phyloP scores from a whole-genome alignment of 2,329 filamentous ascomycete genomes.

The Penicillium sp. region DNA sequence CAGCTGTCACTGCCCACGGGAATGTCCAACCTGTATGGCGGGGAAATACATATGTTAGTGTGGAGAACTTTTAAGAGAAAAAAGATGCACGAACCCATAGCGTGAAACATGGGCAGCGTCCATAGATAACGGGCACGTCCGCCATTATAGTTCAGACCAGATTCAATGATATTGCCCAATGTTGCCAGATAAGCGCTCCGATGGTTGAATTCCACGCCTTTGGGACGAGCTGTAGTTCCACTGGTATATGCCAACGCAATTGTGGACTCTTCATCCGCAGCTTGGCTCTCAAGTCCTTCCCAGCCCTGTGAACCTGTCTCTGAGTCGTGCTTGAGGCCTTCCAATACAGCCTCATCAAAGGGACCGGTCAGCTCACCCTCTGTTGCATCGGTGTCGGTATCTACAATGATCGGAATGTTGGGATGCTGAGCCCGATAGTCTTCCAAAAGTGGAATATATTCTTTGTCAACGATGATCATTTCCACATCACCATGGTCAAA shows the following conservation, averaged over 20 bases:
- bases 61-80: not conserved
- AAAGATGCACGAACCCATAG: constrained; percentile 48
- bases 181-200: constrained; percentile 82
- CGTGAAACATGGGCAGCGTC: constrained; percentile 85
- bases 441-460: constrained; percentile 71
- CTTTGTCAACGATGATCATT: constrained; percentile 78
- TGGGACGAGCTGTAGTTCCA: constrained; percentile 86
- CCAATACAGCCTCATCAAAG: constrained; percentile 78
- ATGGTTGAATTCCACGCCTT: constrained; percentile 91
- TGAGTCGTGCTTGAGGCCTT: constrained; percentile 72
- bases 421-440: constrained; percentile 62
- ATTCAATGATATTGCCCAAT: constrained; percentile 83
- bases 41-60: not conserved
- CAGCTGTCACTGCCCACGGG: constrained; percentile 89
- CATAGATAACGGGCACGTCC: constrained; percentile 80
- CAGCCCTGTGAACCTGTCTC: constrained; percentile 69
- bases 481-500: constrained; percentile 86
- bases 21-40: constrained; percentile 68
- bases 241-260: constrained; percentile 91
- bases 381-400: constrained; percentile 77
- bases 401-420: constrained; percentile 69
- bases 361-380: constrained; percentile 72
- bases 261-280: constrained; percentile 72
- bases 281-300: constrained; percentile 70
- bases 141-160: constrained; percentile 69